Conservation (phyloP, 2,329 filamentous ascomycete genomes). For the Colletotrichum acutatum region DNA sequence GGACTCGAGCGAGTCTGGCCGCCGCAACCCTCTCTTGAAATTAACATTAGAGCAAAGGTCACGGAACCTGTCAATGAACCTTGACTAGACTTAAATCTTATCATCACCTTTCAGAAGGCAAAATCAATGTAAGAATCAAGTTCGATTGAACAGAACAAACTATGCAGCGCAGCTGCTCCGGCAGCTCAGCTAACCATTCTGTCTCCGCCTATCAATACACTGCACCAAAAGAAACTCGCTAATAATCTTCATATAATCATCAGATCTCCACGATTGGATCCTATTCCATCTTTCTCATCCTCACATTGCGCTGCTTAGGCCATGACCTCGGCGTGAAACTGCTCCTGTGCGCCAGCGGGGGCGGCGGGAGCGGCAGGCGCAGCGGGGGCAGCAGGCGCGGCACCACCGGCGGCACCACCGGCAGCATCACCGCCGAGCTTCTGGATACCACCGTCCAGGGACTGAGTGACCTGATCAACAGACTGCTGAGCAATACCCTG, state of each 20-base stretch:
- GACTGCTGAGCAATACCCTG: slow-evolving; percentile 42
- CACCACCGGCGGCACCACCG: slow-evolving; percentile 8
- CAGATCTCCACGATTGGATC: not conserved
- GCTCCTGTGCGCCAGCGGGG: not conserved
- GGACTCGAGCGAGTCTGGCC: not conserved
- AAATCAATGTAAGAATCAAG: not conserved
- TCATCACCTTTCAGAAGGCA: too few species aligned
- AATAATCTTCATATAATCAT: slow-evolving; percentile 3
- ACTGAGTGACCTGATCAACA: slow-evolving; percentile 39
- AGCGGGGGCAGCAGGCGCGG: slow-evolving; percentile 18
- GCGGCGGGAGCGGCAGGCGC: slow-evolving; percentile 10
- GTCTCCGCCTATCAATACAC: slow-evolving; percentile 12
- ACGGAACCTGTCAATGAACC: too few species aligned
- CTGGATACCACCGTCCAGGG: slow-evolving; percentile 39
- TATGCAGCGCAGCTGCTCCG: slow-evolving; percentile 29
- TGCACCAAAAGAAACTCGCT: slow-evolving; percentile 7
- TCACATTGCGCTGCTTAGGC: not conserved
- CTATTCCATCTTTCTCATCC: not conserved
- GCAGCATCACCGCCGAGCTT: slow-evolving; percentile 24
- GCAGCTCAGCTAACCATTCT: slow-evolving; percentile 29
- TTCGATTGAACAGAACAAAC: not conserved
- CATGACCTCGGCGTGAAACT: slow-evolving; percentile 31
- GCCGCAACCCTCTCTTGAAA: too few species aligned
- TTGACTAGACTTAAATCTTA: not conserved
- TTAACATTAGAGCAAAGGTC: too few species aligned